Conservation (phyloP, 2,329 filamentous ascomycete genomes). For the Stachybotrys chlorohalonatus region DNA sequence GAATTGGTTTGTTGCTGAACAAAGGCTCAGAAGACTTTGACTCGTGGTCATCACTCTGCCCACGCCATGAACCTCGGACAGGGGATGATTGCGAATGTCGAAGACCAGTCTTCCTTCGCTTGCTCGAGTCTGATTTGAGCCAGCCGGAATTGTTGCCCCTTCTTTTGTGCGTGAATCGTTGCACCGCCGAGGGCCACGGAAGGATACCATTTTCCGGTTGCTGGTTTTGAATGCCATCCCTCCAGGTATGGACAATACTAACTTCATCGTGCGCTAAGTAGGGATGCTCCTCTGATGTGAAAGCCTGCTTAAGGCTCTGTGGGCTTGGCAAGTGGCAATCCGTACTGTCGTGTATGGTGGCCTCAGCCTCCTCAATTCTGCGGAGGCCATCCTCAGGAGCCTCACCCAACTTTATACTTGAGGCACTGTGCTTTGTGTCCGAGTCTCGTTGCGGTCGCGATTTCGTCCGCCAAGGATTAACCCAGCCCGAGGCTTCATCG, state of each 20-base stretch:
- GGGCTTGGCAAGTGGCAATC: constrained; percentile 33
- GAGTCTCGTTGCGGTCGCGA: constrained; percentile 7
- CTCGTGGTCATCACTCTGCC: not conserved
- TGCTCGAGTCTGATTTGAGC: constrained; percentile 20
- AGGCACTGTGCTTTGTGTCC: not conserved
- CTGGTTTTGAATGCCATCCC: constrained; percentile 10
- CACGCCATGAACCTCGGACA: not conserved
- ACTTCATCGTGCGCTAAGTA: constrained; percentile 22
- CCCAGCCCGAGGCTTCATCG: constrained; percentile 21
- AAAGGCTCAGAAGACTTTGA: not conserved
- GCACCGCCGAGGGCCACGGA: not conserved
- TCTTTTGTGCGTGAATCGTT: constrained; percentile 13
- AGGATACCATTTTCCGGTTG: constrained; percentile 11
- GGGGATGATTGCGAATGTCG: not conserved
- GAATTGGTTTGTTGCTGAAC: not conserved
- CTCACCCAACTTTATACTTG: not conserved
- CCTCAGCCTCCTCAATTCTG: not conserved
- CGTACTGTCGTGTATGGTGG: constrained; percentile 2
- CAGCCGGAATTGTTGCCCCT: constrained; percentile 15
- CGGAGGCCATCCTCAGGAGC: not conserved
- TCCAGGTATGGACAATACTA: constrained; percentile 22
- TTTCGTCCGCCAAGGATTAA: constrained; percentile 24
- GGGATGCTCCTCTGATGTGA: constrained; percentile 14
- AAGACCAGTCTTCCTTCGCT: constrained; percentile 15
- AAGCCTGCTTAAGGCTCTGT: constrained; percentile 27